Evolutionary conservation across 495 filamentous ascomycete genomes (phyloP), one percentile per base, ranked within the genome.

Genomic region (Penicillium riverlandense): DNA sequence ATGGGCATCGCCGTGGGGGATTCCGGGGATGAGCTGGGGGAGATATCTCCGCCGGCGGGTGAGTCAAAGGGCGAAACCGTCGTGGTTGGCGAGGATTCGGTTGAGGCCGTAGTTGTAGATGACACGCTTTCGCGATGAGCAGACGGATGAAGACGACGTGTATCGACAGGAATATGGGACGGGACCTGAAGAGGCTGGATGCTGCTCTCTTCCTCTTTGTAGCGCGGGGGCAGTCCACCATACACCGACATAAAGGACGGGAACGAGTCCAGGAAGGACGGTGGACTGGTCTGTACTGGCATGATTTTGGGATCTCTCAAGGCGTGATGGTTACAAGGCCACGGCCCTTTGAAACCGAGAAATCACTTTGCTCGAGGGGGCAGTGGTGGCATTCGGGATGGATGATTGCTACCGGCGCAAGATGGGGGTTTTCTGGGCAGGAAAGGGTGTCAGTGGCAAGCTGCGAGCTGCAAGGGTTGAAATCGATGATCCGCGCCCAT

Each of bases 61-160:
- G 90, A 90, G 58, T 91, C 92, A 35, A 90, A 85, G 10, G 89
- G 95, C 11, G 90, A 95, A n/a, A 90, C 77, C 1, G 91, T 95
- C 2, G 89, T 97, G 12, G 92, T 96, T 0, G 92, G 92, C 13
- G 92, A 97, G 7, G 90, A 95, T 55, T 96, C 90, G 22, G 83
- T 85, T 4, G 92, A 98, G 37, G 85, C 89, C 8, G 87, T 87
- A 35, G 79, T 76, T 45, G 84, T 80, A 4, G 87, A 94, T 22
- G 88, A 91, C 15, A 70, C 58, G 49, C 65, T 74, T 43, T 63
- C 63, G 31, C 63, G 70, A 42, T 66, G 72, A 31, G 59, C 49
- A 41, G 62, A 67, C 44, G 57, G 60, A 34, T 59, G 52, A 11
- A 59, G 39, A 8, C 54, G 64, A 47, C 56, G 55, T 36, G 63